Base-by-base conservation (phyloP, 176 grass and related monocot genomes). In the Pontederia paniculata region DNA sequence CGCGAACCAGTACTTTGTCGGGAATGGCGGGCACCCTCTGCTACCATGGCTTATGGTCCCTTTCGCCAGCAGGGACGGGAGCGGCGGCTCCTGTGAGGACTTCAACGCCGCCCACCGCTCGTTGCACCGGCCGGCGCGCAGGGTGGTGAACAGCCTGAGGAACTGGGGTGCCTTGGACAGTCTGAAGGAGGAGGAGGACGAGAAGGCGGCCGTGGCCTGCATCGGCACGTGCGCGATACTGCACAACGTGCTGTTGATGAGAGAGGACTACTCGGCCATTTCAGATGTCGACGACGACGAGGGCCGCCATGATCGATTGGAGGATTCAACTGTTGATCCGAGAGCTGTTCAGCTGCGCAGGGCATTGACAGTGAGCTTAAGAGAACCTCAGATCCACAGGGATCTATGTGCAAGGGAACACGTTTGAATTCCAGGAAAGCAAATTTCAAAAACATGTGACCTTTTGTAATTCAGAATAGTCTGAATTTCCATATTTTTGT, bases 1-100 rank as follows among this genome's bases (percentile, higher is more conserved):
- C 21, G 54, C 70, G 20, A 11, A 45, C 14, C 78, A 86, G 65
- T 91, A 82, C 82, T 62, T 91, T 47, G 82, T 68, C 0, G 87
- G 45, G 13, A 52, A 79, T 41, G 87, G 75, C 1, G 44, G 9
- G 3, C 86, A 91, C 75, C 82, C 87, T 50, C 60, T 86, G 56
- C 72, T 91, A 1, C 82, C 60, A 12, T 91, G 87, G 82, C 73
- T 91, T 50, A 91, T 91, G 78, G 72, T 91, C 45, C 82, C 82
- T 0, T 91, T 83, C 64, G 16, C 13, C 1, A 59, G 63, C 7
- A 23, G 68, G 0, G 21, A 19, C 1, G 17, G 10, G 31, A 56
- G 75, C 1, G 17, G 10, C 44, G 61, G 78, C 16, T 70, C 54
- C 9, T 23, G 20, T 15, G 72, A 74, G 8, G 68, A 58, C 13